Evolutionary conservation across 768 basidiomycete genomes (phyloP), one percentile per base, ranked within the genome.

Genomic region (Flagelloscypha sp.): DNA sequence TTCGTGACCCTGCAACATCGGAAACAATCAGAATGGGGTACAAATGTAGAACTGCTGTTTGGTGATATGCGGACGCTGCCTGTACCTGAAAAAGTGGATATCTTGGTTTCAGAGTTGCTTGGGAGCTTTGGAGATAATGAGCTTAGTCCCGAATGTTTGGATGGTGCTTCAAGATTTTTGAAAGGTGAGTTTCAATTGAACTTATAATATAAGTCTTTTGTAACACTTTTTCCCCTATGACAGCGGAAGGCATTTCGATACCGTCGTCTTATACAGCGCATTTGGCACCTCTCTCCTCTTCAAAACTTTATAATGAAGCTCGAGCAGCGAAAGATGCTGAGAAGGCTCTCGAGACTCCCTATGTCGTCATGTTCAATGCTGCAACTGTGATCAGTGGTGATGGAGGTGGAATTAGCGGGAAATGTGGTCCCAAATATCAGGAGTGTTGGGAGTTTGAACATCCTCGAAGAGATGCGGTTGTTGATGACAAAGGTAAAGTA

Each of bases 121-220:
- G 95, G 95, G 3, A 93, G 89, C 4, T 98, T 99, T 62, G 95
- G 94, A 2, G 95, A 99, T 59, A 99, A 99, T 41, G 95, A 99
- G 56, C 74, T 98, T 31, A 93, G 90, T 52, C 95, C 95, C 0
- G 95, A 99, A 57, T 99, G 95, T 59, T 65, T 99, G 23, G 95
- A 99, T 54, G 95, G 95, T 9, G 93, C 89, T 7, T 77, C 84
- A 75, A 68, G 94, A 31, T 93, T 90, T 53, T 64, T 99, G 53
- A 94, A 95, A 68, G 70, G 90, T 92, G 47, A 52, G 79, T 65
- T 17, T n/a, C n/a, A 15, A 30, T 21, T 11, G 18, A 24, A 30
- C 13, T n/a, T 41, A 16, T 30, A 27, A 19, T 12, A 32, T 15
- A 3, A 11, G n/a, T 24, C 30, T 24, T 19, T 19, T 46, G 12